phyloP scores from a whole-genome alignment of 2,329 filamentous ascomycete species.

The Diplodia scrobiculata region DNA sequence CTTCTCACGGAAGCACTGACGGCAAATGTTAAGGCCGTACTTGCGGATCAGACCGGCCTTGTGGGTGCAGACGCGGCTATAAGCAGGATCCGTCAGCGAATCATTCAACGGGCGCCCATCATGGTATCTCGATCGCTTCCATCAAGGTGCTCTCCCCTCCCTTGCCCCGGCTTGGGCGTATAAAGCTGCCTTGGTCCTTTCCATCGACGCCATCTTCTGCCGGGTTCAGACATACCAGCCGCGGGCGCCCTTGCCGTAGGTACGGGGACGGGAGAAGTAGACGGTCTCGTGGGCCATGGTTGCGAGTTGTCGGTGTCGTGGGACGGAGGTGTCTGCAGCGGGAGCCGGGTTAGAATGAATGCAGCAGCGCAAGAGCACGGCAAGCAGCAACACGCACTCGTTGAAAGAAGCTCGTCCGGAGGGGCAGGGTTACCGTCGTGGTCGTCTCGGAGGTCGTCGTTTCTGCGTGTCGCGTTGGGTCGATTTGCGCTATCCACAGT shows the following conservation, averaged over 20 bases:
- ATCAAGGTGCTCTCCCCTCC: slow-evolving; percentile 29
- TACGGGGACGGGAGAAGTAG: slow-evolving; percentile 98
- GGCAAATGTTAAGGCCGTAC: slow-evolving; percentile 89
- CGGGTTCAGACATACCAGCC: slow-evolving; percentile 70
- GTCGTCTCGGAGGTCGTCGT: slow-evolving; percentile 29
- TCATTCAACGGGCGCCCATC: slow-evolving; percentile 26
- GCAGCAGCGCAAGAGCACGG: neutral
- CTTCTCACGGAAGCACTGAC: slow-evolving; percentile 73
- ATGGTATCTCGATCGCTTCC: slow-evolving; percentile 20
- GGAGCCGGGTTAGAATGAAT: neutral
- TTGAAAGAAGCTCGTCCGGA: slow-evolving; percentile 28
- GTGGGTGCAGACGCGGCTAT: slow-evolving; percentile 86
- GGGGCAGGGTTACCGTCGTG: slow-evolving; percentile 25
- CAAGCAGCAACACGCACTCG: slow-evolving; percentile 20
- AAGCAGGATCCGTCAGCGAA: slow-evolving; percentile 38
- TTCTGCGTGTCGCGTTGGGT: slow-evolving; percentile 20
- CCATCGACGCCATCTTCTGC: neutral
- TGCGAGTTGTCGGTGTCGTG: slow-evolving; percentile 46
- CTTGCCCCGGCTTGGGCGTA: slow-evolving; percentile 17
- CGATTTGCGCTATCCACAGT: slow-evolving; percentile 29
- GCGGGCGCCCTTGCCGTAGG: slow-evolving; percentile 95
- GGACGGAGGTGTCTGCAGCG: slow-evolving; percentile 29
- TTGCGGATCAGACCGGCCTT: slow-evolving; percentile 99
- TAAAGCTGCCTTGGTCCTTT: slow-evolving; percentile 13
- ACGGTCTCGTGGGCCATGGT: slow-evolving; percentile 91